A percentile compares a stretch with the other conserved stretches of the same genome.
Conservation (phyloP, 352 stramenopile genomes). For the Globisporangium nagaii region DNA sequence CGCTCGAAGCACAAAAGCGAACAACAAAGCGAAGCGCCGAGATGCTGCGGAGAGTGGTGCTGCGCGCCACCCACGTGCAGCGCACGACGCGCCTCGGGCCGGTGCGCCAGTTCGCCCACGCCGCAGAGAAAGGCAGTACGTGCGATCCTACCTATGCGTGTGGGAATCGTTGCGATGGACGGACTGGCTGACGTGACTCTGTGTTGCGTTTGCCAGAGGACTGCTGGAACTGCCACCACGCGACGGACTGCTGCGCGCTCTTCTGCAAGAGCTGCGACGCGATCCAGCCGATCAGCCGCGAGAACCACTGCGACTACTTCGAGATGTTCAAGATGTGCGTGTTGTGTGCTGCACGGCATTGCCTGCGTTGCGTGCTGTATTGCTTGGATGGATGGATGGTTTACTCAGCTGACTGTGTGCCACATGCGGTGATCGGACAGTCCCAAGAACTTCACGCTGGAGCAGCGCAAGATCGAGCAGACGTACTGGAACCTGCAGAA, state of each 20-base stretch:
- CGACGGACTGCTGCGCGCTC: conserved; percentile 78
- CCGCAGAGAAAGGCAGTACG: conserved; percentile 18
- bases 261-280: conserved; percentile 76
- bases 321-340: conserved; percentile 82
- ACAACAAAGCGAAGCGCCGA: conserved; percentile 12
- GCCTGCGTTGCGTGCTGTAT: neutral
- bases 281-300: conserved; percentile 61
- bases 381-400: too few species aligned
- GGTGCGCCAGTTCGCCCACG: conserved; percentile 15
- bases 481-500: conserved; percentile 88
- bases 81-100: conserved; percentile 6
- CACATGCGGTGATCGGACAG: conserved; percentile 13
- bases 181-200: neutral
- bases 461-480: conserved; percentile 78
- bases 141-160: neutral
- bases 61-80: conserved; percentile 11
- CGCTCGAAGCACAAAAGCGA: neutral
- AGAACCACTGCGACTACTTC: conserved; percentile 80
- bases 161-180: neutral
- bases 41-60: conserved; percentile 26
- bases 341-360: conserved; percentile 9
- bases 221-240: conserved; percentile 84
- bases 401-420: neutral
- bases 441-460: conserved; percentile 75
- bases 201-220: conserved; percentile 14